Conservation (phyloP, 2,329 filamentous ascomycete genomes). For the Apiospora kogelbergensis region DNA sequence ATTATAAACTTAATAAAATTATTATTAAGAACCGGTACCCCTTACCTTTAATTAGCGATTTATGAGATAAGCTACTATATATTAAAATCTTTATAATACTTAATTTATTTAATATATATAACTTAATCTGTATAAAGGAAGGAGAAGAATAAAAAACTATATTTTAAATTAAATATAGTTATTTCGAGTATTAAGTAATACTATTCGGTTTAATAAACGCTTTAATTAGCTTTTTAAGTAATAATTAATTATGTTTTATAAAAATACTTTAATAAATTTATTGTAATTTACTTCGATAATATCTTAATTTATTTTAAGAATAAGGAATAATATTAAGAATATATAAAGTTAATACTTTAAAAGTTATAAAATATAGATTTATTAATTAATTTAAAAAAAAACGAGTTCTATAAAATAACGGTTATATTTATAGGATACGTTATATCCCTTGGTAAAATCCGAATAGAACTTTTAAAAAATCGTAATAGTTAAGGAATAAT, state of each 20-base stretch:
- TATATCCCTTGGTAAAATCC: too few species aligned
- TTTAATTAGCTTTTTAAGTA: neutral
- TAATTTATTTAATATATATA: too few species aligned
- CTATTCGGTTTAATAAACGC: too few species aligned
- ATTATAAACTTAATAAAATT: too few species aligned
- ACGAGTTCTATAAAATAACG: too few species aligned
- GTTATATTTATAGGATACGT: too few species aligned
- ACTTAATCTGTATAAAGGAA: neutral
- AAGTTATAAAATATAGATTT: neutral
- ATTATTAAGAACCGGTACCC: too few species aligned
- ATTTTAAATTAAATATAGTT: too few species aligned
- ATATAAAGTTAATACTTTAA: neutral
- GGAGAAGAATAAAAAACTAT: slow-evolving; percentile 4
- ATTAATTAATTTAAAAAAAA: slow-evolving; percentile 28
- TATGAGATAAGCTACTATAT: neutral
- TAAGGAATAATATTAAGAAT: neutral
- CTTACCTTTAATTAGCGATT: neutral
- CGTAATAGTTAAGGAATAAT: too few species aligned
- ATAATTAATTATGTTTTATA: neutral
- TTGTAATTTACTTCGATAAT: neutral
- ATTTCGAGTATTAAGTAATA: too few species aligned
- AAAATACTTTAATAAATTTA: neutral
- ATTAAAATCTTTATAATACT: too few species aligned
- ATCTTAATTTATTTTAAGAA: neutral
- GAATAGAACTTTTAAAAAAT: too few species aligned